phyloP scores from a whole-genome alignment of 1,284 basidiomycete species.

The Bothia castanella region DNA sequence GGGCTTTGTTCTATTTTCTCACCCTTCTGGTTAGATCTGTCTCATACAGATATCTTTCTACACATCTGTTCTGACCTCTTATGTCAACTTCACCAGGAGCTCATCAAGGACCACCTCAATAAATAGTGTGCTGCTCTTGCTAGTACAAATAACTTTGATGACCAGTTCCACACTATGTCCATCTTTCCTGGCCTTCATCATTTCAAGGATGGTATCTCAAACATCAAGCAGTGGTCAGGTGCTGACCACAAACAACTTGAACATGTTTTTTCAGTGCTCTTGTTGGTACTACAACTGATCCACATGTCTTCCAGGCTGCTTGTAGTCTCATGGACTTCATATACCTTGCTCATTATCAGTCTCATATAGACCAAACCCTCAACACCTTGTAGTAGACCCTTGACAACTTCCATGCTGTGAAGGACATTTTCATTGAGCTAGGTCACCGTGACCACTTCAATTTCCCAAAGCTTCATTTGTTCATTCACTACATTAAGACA shows the following conservation, averaged over 20 bases:
- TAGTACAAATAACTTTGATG: neutral
- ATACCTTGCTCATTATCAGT: neutral
- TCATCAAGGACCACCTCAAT: slow-evolving; percentile 9
- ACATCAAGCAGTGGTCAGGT: neutral
- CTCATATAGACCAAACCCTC: neutral
- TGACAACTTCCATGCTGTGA: neutral
- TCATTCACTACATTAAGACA: slow-evolving; percentile 8
- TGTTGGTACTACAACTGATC: neutral
- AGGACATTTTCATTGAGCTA: neutral
- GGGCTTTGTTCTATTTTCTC: neutral
- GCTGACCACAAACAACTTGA: neutral
- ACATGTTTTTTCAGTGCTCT: neutral
- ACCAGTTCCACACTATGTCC: neutral
- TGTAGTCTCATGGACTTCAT: neutral
- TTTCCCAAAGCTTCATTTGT: slow-evolving; percentile 26
- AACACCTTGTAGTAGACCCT: neutral
- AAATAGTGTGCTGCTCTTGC: neutral
- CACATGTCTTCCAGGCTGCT: fast-evolving
- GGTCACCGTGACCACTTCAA: slow-evolving; percentile 1
- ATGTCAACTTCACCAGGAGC: slow-evolving; percentile 1
- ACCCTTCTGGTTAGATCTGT: neutral
- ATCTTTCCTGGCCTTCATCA: neutral
- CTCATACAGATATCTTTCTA: neutral
- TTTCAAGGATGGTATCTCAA: neutral
- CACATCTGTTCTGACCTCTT: neutral